Base-by-base conservation (phyloP, 208 protist genomes). In the Acanthamoeba culbertsoni region DNA sequence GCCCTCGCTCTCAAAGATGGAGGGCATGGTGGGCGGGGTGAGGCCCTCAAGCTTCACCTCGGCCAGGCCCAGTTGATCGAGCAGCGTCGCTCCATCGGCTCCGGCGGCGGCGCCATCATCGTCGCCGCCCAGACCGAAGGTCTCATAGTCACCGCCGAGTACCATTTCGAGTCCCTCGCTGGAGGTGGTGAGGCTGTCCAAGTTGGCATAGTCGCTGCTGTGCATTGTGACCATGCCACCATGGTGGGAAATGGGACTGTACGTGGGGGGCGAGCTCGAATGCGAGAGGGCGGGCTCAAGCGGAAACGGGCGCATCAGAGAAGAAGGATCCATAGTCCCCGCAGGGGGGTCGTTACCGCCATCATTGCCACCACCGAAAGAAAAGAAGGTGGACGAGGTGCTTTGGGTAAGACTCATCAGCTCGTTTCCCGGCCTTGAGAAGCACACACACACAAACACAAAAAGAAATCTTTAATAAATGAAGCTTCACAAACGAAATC, bases 161-260 rank as follows among this genome's bases (percentile, higher is more conserved):
- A 46, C 48, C 68, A 77, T 77, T 40, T 77, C 68, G 40, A 77
- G 68, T 5, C 68, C 68, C 16, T 77, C 68, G 37, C 68, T 77
- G 37, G 68, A 77, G 18, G 68, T 77, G 68, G 2, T 42, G 42
- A 77, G 68, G 31, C 68, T 77, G 68, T 77, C 68, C 35, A 77
- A 40, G 68, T 77, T 45, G 42, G 68, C 68, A n/a, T 77, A 77
- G 68, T 77, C 68, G 42, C 40, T 77, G 68, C 68, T 77, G 68
- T 77, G 68, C 68, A 77, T 77, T 18, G 68, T 77, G 18, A 77
- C 37, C 68, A 77, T 77, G 40, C 68, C 68, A 68, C 16, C 12
- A 26, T 26, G 12, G 20, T 68, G 59, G 7, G 23, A 33, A 26
- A 14, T 62, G 59, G 35, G 37, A n/a, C 68, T 42, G 20, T 8